phyloP scores from a whole-genome alignment of 1,139 yeast genomes.

The Suhomyces coccinellae region DNA sequence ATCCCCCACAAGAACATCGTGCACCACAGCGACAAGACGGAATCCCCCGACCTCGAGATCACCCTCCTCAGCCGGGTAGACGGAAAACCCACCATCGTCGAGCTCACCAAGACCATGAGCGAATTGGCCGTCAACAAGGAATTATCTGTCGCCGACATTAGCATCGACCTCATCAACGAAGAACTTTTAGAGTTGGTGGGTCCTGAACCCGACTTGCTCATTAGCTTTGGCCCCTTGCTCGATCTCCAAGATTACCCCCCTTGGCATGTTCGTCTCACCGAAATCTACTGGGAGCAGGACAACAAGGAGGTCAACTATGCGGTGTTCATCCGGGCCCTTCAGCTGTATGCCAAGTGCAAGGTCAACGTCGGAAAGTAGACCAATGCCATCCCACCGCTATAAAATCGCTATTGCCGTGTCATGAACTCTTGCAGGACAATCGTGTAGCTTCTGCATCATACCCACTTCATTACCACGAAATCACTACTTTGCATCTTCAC shows the following conservation, averaged over 20 bases:
- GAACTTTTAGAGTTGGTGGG: conserved; percentile 79
- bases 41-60: conserved; percentile 55
- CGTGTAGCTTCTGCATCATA: too few species aligned
- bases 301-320: conserved; percentile 78
- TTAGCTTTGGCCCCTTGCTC: conserved; percentile 80
- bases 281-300: conserved; percentile 88
- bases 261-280: conserved; percentile 92
- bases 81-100: conserved; percentile 89
- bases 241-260: conserved; percentile 97
- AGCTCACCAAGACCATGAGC: conserved; percentile 82
- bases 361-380: conserved; percentile 77
- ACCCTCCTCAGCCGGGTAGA: conserved; percentile 71
- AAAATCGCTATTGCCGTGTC: background rate
- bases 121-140: conserved; percentile 67
- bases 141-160: conserved; percentile 65
- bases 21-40: conserved; percentile 44
- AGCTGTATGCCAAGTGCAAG: conserved; percentile 75
- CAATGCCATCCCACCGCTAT: background rate
- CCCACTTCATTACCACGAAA: too few species aligned
- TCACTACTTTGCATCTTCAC: too few species aligned
- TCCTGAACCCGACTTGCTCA: conserved; percentile 83
- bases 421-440: too few species aligned
- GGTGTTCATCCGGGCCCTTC: conserved; percentile 81
- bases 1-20: conserved; percentile 62
- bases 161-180: conserved; percentile 70